phyloP scores from a whole-genome alignment of 139 green algal species.

The Asterochloris erici region DNA sequence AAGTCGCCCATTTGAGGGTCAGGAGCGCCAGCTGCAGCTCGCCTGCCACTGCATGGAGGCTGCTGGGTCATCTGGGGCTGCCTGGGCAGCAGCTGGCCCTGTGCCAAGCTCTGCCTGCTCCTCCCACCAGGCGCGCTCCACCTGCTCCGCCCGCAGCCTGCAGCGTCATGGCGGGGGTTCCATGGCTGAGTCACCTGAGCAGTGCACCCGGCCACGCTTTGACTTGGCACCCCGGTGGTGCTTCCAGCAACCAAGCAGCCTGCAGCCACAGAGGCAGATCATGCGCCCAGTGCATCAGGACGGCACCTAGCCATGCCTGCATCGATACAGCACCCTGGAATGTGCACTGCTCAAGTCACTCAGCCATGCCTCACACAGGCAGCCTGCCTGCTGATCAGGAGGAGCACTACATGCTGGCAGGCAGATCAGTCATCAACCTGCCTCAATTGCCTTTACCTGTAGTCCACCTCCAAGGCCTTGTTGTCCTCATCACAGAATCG shows the following conservation, averaged over 20 bases:
- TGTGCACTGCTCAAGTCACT: too few relatives aligned
- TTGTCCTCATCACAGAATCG: constrained; percentile 43
- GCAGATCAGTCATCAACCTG: background rate
- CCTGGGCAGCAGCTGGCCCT: background rate
- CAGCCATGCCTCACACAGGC: too few relatives aligned
- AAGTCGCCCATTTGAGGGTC: background rate
- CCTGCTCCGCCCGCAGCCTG: constrained; percentile 30
- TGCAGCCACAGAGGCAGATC: background rate
- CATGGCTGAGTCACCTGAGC: background rate
- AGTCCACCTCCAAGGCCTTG: constrained; percentile 27
- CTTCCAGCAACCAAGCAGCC: too few relatives aligned
- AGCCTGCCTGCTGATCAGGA: too few relatives aligned
- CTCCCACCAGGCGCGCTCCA: constrained; percentile 54
- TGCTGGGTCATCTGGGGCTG: constrained; percentile 11
- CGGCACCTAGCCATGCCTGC: background rate
- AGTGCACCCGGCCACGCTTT: too few relatives aligned
- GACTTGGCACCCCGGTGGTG: too few relatives aligned
- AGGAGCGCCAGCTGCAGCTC: background rate
- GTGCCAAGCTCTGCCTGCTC: constrained; percentile 37
- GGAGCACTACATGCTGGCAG: too few relatives aligned
- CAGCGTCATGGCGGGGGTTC: background rate
- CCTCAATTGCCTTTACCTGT: constrained; percentile 9
- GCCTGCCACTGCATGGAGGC: constrained; percentile 23
- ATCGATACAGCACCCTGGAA: background rate
- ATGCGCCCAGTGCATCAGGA: background rate